Evolutionary conservation across 345 rosid species (phyloP).

Genomic region (Citrus inodora): DNA sequence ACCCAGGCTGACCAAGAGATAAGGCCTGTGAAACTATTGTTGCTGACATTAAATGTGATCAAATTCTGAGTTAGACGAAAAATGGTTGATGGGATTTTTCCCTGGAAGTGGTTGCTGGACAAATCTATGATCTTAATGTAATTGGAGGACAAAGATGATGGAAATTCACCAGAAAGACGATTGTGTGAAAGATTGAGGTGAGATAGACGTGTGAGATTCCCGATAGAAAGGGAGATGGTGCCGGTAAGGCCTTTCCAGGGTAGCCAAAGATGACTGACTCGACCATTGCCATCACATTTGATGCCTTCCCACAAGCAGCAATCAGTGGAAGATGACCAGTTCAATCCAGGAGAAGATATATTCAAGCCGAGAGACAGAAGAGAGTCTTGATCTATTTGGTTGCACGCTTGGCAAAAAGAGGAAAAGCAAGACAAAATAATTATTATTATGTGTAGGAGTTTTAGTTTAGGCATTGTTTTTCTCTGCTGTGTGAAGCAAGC

Average conservation of each 20-base stretch:
- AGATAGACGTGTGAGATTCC: background rate
- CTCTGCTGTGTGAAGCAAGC: too few relatives aligned
- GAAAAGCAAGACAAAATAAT: background rate
- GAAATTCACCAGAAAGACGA: conserved; percentile 13
- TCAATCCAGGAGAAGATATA: conserved; percentile 8
- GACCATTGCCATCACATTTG: background rate
- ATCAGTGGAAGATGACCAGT: conserved; percentile 17
- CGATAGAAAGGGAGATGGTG: background rate
- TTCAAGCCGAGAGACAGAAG: background rate
- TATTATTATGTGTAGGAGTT: background rate
- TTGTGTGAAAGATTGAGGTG: conserved; percentile 12
- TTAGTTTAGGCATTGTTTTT: background rate
- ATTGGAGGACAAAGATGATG: background rate
- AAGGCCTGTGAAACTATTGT: conserved; percentile 10
- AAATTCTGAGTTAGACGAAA: background rate
- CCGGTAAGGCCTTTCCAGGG: conserved; percentile 11
- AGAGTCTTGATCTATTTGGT: background rate
- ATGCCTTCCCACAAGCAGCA: conserved; percentile 18
- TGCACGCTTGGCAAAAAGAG: background rate
- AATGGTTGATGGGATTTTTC: background rate
- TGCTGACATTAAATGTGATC: conserved; percentile 7
- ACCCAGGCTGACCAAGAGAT: background rate
- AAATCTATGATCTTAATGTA: background rate
- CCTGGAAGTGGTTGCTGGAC: background rate
- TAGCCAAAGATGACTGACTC: conserved; percentile 1